Evolutionary conservation across 306 rosid species (phyloP).

Genomic region (Malus sieversii): DNA sequence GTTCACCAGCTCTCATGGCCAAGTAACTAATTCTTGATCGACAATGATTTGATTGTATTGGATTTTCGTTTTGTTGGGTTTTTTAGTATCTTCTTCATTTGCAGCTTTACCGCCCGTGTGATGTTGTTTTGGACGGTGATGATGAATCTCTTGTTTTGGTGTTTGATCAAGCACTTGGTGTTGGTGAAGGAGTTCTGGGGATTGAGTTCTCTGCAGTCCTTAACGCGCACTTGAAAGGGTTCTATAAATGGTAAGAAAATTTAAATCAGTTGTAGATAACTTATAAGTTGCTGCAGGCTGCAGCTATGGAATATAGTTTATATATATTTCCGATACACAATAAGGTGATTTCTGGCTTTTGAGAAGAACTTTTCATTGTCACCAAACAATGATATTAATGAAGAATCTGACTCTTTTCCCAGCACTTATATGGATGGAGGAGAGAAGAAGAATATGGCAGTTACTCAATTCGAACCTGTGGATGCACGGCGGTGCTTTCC

Average conservation of each 20-base stretch:
- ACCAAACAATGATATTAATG: background rate
- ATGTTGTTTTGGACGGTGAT: conserved; percentile 40
- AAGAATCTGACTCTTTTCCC: background rate
- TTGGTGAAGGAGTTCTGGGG: conserved; percentile 46
- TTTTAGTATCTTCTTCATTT: background rate
- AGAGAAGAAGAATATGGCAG: conserved; percentile 54
- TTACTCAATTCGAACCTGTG: conserved; percentile 57
- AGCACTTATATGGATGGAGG: conserved; percentile 46
- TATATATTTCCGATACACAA: background rate
- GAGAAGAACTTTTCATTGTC: background rate
- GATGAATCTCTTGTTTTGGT: conserved; percentile 51
- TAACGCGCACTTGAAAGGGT: conserved; percentile 44
- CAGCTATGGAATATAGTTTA: background rate
- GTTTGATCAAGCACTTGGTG: conserved; percentile 40
- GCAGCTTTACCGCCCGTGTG: conserved; percentile 29
- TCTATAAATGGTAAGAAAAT: conserved; percentile 40
- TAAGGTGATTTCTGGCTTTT: background rate
- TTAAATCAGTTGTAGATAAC: background rate
- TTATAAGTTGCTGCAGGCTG: background rate
- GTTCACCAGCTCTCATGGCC: conserved; percentile 30
- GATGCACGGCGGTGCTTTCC: conserved; percentile 69
- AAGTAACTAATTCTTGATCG: conserved; percentile 21
- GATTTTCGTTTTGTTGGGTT: background rate
- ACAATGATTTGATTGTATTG: background rate
- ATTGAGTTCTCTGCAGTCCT: conserved; percentile 54